Evolutionary conservation across 1,139 yeast species (phyloP).

Genomic region (Yamadazyma taylorii): DNA sequence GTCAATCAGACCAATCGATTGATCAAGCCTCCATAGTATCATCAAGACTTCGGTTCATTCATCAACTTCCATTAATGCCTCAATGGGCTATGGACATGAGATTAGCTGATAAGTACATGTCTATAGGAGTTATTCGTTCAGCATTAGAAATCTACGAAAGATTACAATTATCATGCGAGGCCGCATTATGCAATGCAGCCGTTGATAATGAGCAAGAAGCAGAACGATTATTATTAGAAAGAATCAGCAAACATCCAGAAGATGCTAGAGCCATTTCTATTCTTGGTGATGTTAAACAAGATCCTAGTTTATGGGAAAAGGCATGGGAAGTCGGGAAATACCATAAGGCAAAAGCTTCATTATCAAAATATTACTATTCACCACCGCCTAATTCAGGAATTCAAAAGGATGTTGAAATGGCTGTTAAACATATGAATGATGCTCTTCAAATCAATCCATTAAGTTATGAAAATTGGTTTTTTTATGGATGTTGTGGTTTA

Average conservation of each 20-base stretch:
- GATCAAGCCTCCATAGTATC: conserved; percentile 34
- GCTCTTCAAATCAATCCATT: conserved; percentile 77
- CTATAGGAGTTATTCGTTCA: conserved; percentile 80
- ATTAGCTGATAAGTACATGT: conserved; percentile 85
- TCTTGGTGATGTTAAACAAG: conserved; percentile 80
- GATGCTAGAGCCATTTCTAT: conserved; percentile 87
- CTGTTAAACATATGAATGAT: conserved; percentile 71
- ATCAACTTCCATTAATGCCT: conserved; percentile 75
- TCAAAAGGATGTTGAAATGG: conserved; percentile 50
- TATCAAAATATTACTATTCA: conserved; percentile 69
- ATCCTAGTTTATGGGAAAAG: conserved; percentile 75
- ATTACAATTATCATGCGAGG: conserved; percentile 73
- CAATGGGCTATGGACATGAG: conserved; percentile 83
- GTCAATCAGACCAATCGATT: conserved; percentile 27
- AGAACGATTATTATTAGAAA: conserved; percentile 51
- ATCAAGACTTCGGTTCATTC: conserved; percentile 64
- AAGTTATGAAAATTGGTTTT: conserved; percentile 82
- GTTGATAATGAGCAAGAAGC: conserved; percentile 76
- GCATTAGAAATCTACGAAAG: conserved; percentile 91
- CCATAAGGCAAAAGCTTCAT: conserved; percentile 81
- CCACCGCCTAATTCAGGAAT: conserved; percentile 62
- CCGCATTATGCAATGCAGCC: conserved; percentile 89
- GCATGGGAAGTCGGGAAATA: conserved; percentile 88
- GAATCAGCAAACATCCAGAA: conserved; percentile 58
- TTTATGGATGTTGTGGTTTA: conserved; percentile 88